Conservation (phyloP, 345 rosid genomes). For the Eucalyptus pauciflora region DNA sequence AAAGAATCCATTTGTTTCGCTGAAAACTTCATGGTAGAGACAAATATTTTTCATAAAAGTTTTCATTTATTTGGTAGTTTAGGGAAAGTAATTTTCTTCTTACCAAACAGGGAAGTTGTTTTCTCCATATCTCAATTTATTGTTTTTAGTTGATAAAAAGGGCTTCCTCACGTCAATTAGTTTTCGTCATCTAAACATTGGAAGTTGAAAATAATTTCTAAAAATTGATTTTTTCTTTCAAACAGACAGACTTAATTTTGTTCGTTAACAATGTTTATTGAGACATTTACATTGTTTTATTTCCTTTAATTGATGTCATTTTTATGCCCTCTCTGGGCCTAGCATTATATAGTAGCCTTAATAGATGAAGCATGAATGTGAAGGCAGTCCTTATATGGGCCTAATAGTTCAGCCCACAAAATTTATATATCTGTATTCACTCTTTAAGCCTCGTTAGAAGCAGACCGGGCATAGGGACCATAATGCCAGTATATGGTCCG, state of each 20-base stretch:
- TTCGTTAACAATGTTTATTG: background rate
- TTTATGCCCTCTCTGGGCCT: background rate
- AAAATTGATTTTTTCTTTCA: background rate
- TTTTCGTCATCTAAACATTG: background rate
- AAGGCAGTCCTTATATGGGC: background rate
- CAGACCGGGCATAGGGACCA: background rate
- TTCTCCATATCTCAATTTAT: background rate
- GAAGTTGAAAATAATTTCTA: background rate
- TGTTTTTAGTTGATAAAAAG: background rate
- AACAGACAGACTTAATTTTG: background rate
- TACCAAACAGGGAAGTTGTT: background rate
- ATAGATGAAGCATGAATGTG: background rate
- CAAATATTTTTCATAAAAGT: background rate
- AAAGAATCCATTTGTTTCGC: fast-evolving
- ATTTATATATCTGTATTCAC: background rate
- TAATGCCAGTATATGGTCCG: background rate
- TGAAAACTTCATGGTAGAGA: no score
- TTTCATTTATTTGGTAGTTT: no score
- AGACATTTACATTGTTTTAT: background rate
- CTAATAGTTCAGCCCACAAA: background rate
- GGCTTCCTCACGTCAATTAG: background rate
- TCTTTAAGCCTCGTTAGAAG: background rate
- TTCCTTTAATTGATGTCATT: background rate
- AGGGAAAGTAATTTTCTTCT: background rate
- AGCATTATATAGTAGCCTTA: background rate